Evolutionary conservation across 2,329 filamentous ascomycete species (phyloP), one percentile per base, ranked within the genome.

Genomic region (Penicillium sp.): DNA sequence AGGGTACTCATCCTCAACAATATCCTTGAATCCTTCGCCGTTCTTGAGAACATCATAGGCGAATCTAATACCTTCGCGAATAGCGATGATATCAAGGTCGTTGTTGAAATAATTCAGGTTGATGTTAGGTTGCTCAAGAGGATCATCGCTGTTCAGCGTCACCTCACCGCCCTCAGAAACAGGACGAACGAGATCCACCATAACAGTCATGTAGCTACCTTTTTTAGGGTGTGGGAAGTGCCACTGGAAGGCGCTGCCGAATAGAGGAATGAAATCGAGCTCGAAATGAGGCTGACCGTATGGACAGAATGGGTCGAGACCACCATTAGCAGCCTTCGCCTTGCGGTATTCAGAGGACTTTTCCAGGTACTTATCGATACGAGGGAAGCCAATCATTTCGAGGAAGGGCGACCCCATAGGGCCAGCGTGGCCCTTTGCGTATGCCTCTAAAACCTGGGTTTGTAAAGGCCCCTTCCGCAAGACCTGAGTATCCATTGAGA

Each of bases 231-330:
- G 71, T 0, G 78, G 79, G 51, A 76, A 76, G 60, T 82, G 80
- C 79, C 79, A 82, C 65, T 82, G 80, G 72, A 83, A 83, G 0
- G 80, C 80, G 10, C 74, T 73, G 41, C 79, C 73, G 68, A 88
- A 88, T 76, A 88, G 81, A 54, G 79, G 76, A 11, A 88, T 82
- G 65, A 88, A 88, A 72, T 88, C 85, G 37, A 86, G 78, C 72
- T 87, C 84, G 63, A 87, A 86, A 63, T 87, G 84, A 28, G 85
- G 84, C 70, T 87, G 83, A 6, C 83, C 84, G 3, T 73, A 76
- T 0, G 84, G 84, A 1, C 79, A 80, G 66, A 86, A 86, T 2
- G 84, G 84, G 56, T 86, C 84, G 0, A 71, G 55, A 2, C 72
- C 73, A 8, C 70, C 75, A 55, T 82, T 81, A 2, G 69, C 64